These are phyloP conservation scores for Pichia thaimueangensis DNA, from an alignment of 805 yeast species.

Conservation along the genomic window DNA sequence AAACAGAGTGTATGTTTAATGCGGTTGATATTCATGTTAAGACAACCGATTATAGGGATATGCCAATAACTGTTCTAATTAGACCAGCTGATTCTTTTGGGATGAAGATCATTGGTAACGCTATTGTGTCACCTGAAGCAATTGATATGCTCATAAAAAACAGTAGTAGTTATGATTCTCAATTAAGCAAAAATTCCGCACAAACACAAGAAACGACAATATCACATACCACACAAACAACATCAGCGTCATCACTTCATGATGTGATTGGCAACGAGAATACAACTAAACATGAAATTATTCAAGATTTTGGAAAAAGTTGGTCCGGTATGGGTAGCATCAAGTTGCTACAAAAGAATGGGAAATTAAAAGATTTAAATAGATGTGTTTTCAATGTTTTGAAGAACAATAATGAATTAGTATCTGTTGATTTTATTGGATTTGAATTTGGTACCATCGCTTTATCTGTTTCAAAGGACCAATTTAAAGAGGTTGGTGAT, in stretches of 20 bases:
- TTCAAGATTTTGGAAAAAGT: background rate
- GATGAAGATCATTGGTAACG: slow-evolving; percentile 4
- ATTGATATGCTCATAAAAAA: background rate
- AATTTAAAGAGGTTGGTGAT: slow-evolving; percentile 4
- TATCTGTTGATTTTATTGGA: slow-evolving; percentile 12
- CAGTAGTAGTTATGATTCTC: slow-evolving; percentile 15
- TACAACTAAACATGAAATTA: background rate
- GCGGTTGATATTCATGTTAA: slow-evolving; percentile 16
- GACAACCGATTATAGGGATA: slow-evolving; percentile 7
- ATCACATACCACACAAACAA: slow-evolving; percentile 1
- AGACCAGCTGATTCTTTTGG: slow-evolving; percentile 7
- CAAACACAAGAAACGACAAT: background rate
- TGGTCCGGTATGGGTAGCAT: slow-evolving; percentile 11
- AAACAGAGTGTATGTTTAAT: slow-evolving; percentile 9
- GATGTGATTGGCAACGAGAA: background rate
- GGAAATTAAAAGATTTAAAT: slow-evolving; percentile 10
- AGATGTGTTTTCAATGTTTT: slow-evolving; percentile 13
- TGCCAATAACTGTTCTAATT: slow-evolving; percentile 10
- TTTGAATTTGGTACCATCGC: slow-evolving; percentile 16
- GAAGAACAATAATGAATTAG: background rate
- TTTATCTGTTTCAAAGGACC: background rate
- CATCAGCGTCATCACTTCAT: slow-evolving; percentile 1
- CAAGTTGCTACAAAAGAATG: slow-evolving; percentile 1
- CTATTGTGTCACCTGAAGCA: slow-evolving; percentile 5
- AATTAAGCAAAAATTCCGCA: slow-evolving; percentile 12